These are phyloP conservation scores for Phytophthora sp. DNA, from an alignment of 352 stramenopile species.

Conservation along the genomic window DNA sequence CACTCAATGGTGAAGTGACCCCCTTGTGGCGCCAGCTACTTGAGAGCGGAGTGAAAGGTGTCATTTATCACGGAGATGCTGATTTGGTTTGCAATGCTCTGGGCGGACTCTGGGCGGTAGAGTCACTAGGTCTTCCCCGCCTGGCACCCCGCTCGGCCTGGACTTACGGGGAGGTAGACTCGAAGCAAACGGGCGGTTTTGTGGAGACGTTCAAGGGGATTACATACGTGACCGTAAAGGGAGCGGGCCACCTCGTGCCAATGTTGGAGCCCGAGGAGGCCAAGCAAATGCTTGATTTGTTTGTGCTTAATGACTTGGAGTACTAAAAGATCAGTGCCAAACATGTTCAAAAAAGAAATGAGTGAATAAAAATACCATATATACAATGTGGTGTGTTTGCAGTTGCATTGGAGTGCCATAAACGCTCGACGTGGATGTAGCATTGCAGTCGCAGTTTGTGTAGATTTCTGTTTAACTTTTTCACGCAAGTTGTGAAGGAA, in stretches of 20 bases:
- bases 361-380: constrained; percentile 12
- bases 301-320: constrained; percentile 56
- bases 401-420: not conserved
- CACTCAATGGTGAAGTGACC: constrained; percentile 54
- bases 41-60: constrained; percentile 46
- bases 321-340: constrained; percentile 15
- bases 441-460: no score
- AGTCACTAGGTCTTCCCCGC: constrained; percentile 62
- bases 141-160: constrained; percentile 48
- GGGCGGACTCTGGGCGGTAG: constrained; percentile 69
- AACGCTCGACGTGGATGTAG: no score
- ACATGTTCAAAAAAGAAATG: constrained; percentile 22
- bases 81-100: constrained; percentile 78
- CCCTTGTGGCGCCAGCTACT: constrained; percentile 67
- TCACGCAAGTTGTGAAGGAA: no score
- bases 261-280: constrained; percentile 76
- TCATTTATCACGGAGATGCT: constrained; percentile 81
- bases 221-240: constrained; percentile 91
- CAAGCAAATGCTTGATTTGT: constrained; percentile 76
- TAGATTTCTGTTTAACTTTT: no score
- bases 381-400: no score
- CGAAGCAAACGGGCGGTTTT: constrained; percentile 84
- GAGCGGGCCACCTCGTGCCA: constrained; percentile 90
- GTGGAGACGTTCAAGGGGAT: constrained; percentile 84
- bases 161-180: constrained; percentile 42